Conservation (phyloP, 176 grass and related monocot species). For the Alloteropsis semialata region DNA sequence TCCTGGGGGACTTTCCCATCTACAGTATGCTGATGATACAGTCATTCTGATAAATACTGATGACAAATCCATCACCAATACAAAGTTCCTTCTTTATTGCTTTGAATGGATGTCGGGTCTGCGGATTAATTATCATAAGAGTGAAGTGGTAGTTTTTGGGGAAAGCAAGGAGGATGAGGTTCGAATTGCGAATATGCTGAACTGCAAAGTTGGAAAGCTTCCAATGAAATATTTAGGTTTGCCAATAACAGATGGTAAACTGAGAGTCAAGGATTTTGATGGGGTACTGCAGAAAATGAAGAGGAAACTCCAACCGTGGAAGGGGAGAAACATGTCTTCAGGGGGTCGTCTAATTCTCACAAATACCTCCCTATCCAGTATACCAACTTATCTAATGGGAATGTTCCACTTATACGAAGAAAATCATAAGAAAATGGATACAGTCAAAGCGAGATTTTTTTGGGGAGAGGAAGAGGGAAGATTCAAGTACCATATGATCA, state of each 20-base stretch:
- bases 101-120: background rate
- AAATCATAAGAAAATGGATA: no score
- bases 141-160: background rate
- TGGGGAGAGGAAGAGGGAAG: no score
- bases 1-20: background rate
- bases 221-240: background rate
- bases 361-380: no score
- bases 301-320: no score
- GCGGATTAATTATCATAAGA: background rate
- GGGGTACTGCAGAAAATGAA: no score
- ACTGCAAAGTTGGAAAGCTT: rapidly evolving
- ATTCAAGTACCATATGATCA: no score
- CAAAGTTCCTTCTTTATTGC: background rate
- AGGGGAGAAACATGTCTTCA: no score
- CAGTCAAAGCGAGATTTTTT: no score
- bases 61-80: rapidly evolving
- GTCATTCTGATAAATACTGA: background rate
- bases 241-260: background rate
- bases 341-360: no score
- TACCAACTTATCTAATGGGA: no score
- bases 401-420: no score
- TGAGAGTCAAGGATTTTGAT: rapidly evolving
- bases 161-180: rapidly evolving
- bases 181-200: rapidly evolving
- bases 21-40: background rate